Conservation (phyloP, 2,329 filamentous ascomycete genomes). For the Harringtonia aguacate region DNA sequence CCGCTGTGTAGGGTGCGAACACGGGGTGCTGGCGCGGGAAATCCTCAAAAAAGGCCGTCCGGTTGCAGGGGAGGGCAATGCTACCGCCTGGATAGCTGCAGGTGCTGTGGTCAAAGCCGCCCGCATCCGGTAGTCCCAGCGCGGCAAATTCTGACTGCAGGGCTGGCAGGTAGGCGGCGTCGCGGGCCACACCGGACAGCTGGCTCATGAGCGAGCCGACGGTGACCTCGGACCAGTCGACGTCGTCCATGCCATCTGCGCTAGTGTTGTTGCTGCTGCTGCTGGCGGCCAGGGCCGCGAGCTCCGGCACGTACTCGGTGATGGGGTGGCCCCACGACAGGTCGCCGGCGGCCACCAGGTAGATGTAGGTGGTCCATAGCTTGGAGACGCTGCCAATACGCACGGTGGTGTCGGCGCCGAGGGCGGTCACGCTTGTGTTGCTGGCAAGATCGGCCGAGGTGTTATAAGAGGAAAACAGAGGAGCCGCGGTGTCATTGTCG, state of each 20-base stretch:
- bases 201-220: slow-evolving; percentile 14
- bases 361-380: slow-evolving; percentile 19
- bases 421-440: no score
- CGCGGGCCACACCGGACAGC: slow-evolving; percentile 10
- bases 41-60: slow-evolving; percentile 12
- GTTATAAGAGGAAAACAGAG: no score
- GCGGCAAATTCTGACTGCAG: neutral
- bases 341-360: slow-evolving; percentile 14
- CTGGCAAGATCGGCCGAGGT: no score
- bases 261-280: neutral
- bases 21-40: slow-evolving; percentile 20
- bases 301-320: slow-evolving; percentile 17
- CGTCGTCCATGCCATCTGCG: neutral
- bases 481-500: no score
- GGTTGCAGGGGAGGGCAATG: slow-evolving; percentile 2
- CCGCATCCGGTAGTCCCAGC: neutral
- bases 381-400: slow-evolving; percentile 25
- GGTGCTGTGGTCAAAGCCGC: slow-evolving; percentile 1
- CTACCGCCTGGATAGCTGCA: slow-evolving; percentile 1
- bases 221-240: slow-evolving; percentile 9
- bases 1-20: slow-evolving; percentile 20
- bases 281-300: slow-evolving; percentile 4
- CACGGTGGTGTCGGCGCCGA: slow-evolving; percentile 19
- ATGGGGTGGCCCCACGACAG: slow-evolving; percentile 15
- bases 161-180: slow-evolving; percentile 3